These are phyloP conservation scores for Aspergillus sojae DNA, from an alignment of 2,329 filamentous ascomycete species.

Conservation along the genomic window DNA sequence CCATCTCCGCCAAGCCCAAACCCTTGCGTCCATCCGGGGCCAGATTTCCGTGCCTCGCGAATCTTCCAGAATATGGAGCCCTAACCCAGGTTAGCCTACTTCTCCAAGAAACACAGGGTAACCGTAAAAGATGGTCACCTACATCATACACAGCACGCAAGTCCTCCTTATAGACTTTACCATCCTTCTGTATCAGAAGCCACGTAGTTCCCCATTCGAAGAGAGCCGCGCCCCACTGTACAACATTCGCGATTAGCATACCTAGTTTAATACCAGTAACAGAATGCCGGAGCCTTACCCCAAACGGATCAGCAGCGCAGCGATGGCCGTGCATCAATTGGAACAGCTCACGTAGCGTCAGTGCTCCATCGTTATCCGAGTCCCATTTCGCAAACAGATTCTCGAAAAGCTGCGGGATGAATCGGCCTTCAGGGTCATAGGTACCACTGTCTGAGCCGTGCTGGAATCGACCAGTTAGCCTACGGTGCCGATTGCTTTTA, in stretches of 20 bases:
- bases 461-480: not conserved
- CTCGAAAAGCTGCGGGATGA: constrained; percentile 51
- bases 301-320: not conserved
- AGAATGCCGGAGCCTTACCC: not conserved
- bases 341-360: not conserved
- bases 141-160: constrained; percentile 38
- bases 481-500: no score
- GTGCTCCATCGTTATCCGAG: constrained; percentile 14
- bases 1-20: not conserved
- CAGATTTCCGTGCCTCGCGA: not conserved
- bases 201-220: constrained; percentile 47
- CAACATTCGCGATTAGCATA: not conserved
- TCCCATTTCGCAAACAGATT: constrained; percentile 53
- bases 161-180: constrained; percentile 33
- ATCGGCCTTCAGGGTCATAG: constrained; percentile 51
- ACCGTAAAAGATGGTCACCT: constrained; percentile 21
- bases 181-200: constrained; percentile 33
- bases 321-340: not conserved
- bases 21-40: not conserved
- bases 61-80: not conserved
- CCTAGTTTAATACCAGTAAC: not conserved
- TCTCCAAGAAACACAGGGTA: not conserved
- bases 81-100: not conserved
- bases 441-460: constrained; percentile 36
- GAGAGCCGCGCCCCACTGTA: constrained; percentile 43